A percentile compares a stretch with the other conserved stretches of the same genome.
These are phyloP conservation scores for Fistulifera pelliculosa DNA, from an alignment of 108 stramenopile genomes.

Conservation along the genomic window DNA sequence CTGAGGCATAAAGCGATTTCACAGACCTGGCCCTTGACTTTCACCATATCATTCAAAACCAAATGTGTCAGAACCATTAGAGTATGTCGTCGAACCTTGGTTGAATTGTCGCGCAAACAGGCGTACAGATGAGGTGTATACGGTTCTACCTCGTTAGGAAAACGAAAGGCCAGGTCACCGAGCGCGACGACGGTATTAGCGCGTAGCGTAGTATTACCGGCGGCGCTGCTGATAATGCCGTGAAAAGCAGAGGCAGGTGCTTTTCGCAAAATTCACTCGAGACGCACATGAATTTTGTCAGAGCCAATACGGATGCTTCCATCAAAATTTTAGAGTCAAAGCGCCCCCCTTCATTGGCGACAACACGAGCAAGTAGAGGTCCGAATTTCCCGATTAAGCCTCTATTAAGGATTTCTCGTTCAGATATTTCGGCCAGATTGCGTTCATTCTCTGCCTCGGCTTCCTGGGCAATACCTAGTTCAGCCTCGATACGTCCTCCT, in stretches of 20 bases:
- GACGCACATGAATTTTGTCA: conserved; percentile 93
- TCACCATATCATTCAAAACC: conserved; percentile 98
- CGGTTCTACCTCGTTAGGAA: conserved; percentile 97
- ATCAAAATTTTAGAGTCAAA: conserved; percentile 58
- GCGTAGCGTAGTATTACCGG: conserved; percentile 71
- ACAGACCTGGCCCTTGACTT: conserved; percentile 93
- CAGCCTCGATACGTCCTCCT: conserved; percentile 78
- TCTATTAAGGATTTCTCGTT: conserved; percentile 83
- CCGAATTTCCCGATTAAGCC: conserved; percentile 80
- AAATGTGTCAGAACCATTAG: conserved; percentile 96
- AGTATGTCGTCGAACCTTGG: conserved; percentile 85
- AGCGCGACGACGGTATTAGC: conserved; percentile 93
- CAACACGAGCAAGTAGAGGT: conserved; percentile 77
- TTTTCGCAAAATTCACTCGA: conserved; percentile 85
- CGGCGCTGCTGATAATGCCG: conserved; percentile 73
- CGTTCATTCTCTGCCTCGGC: conserved; percentile 81
- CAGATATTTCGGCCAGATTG: conserved; percentile 74
- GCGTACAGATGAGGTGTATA: conserved; percentile 91
- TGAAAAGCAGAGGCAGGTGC: conserved; percentile 88
- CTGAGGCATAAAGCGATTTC: conserved; percentile 90
- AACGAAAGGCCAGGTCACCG: conserved; percentile 95
- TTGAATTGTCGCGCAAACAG: conserved; percentile 86
- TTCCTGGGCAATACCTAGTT: conserved; percentile 74
- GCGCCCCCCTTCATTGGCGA: conserved; percentile 69
- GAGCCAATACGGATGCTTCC: conserved; percentile 77